Percentiles rank a stretch among this genome's conserved stretches.
Conservation (phyloP, 2,329 filamentous ascomycete genomes). For the Ophiostoma tasmaniense region DNA sequence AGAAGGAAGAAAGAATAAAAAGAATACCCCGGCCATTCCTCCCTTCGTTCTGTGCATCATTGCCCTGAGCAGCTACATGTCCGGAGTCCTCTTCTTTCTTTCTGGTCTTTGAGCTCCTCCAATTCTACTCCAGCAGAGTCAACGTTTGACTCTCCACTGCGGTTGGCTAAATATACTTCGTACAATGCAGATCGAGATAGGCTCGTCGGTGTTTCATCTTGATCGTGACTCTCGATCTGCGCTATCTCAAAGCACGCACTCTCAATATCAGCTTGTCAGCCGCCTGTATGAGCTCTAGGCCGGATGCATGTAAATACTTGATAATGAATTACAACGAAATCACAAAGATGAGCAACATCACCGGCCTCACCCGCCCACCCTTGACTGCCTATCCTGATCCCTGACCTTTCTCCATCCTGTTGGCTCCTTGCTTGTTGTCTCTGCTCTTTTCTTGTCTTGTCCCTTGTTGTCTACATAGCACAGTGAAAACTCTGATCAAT, state of each 20-base stretch:
- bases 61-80: neutral
- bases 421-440: neutral
- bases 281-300: neutral
- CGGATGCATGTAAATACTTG: neutral
- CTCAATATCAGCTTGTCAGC: neutral
- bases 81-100: neutral
- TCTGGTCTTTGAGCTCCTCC: neutral
- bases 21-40: neutral
- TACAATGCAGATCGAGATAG: neutral
- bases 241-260: neutral
- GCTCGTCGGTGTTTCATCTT: slow-evolving; percentile 1
- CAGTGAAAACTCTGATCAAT: neutral
- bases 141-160: neutral
- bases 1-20: neutral
- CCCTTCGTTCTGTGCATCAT: slow-evolving; percentile 2
- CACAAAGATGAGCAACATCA: neutral
- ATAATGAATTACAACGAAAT: too few species aligned
- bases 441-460: too few species aligned
- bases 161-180: neutral
- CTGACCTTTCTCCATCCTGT: neutral
- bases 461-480: neutral
- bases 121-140: neutral
- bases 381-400: neutral
- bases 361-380: neutral
- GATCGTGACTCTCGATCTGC: neutral